These are phyloP conservation scores for Geranomyces variabilis DNA, from an alignment of 192 early-diverging fungal species.

Conservation along the genomic window DNA sequence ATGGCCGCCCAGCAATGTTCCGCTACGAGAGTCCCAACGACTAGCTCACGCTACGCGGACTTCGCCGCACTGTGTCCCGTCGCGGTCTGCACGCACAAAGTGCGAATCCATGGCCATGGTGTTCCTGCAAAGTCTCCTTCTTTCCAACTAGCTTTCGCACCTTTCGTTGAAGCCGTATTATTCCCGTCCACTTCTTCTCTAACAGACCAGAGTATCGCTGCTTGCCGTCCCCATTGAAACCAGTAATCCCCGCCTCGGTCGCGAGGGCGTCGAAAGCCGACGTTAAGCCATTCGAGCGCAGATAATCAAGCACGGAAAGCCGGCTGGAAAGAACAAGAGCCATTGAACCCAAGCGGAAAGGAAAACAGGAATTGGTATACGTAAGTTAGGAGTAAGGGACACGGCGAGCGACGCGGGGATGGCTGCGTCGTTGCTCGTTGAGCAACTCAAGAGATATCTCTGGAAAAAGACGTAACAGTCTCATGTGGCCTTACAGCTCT, in stretches of 20 bases:
- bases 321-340: conserved; percentile 36
- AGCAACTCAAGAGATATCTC: too few species aligned
- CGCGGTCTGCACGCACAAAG: too few species aligned
- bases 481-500: conserved; percentile 38
- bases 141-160: too few species aligned
- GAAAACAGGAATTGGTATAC: background rate
- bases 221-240: conserved; percentile 68
- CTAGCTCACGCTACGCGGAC: too few species aligned
- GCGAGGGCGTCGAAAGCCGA: conserved; percentile 71
- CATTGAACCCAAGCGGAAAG: background rate
- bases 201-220: conserved; percentile 78
- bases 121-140: too few species aligned
- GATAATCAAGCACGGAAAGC: conserved; percentile 86
- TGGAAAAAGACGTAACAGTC: background rate
- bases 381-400: background rate
- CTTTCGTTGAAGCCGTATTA: conserved; percentile 91
- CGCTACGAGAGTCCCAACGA: too few species aligned
- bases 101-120: too few species aligned
- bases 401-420: conserved; percentile 20
- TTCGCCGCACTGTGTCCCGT: too few species aligned
- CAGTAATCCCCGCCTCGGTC: conserved; percentile 72
- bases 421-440: too few species aligned
- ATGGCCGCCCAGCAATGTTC: too few species aligned
- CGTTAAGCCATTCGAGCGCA: conserved; percentile 73
- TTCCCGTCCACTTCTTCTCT: conserved; percentile 96